Conservation (phyloP, 2,329 filamentous ascomycete species). For the Hymenoscyphus salicellus region DNA sequence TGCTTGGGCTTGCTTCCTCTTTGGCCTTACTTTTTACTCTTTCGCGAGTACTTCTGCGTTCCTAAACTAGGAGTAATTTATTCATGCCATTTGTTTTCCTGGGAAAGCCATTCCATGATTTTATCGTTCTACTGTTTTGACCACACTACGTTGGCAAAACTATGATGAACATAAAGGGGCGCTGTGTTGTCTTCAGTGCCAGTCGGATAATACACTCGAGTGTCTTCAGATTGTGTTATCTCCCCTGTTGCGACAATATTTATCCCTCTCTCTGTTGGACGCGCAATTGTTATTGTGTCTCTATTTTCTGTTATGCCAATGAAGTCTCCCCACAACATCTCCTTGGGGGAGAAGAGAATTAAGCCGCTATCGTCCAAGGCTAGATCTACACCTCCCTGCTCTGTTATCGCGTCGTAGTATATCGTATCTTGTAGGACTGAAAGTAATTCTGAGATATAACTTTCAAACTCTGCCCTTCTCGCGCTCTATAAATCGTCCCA, state of each 20-base stretch:
- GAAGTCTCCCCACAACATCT: neutral
- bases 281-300: neutral
- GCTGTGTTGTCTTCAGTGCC: too few relatives aligned
- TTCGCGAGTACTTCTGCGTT: too few relatives aligned
- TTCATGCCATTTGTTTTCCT: too few relatives aligned
- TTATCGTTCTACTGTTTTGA: neutral
- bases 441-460: neutral
- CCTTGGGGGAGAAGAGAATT: neutral
- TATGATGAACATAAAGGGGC: neutral
- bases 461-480: neutral
- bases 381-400: neutral
- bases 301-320: neutral
- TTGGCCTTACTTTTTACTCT: too few relatives aligned
- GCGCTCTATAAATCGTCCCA: neutral
- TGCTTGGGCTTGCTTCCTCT: too few relatives aligned
- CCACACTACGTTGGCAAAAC: neutral
- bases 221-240: too few relatives aligned
- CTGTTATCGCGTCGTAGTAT: neutral
- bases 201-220: too few relatives aligned
- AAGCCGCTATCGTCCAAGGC: neutral
- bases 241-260: too few relatives aligned
- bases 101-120: too few relatives aligned
- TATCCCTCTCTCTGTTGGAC: too few relatives aligned
- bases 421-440: neutral
- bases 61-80: too few relatives aligned